A percentile compares a stretch with the other conserved stretches of the same genome.
These are phyloP conservation scores for Lipomyces oligophaga DNA, from an alignment of 805 yeast genomes.

Conservation along the genomic window DNA sequence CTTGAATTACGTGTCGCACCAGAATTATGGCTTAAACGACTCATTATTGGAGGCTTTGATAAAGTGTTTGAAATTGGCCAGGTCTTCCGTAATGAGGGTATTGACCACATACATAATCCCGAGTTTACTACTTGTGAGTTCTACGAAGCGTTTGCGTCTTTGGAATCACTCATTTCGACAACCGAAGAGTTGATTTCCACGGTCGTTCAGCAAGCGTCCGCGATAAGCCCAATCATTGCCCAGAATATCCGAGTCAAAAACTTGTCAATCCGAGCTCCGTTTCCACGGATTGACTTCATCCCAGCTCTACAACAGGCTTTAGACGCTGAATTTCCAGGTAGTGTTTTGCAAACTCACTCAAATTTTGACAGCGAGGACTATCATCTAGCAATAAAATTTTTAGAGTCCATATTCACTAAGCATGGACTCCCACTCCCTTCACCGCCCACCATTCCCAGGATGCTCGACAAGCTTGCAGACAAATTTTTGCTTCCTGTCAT, in stretches of 20 bases:
- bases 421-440: constrained; percentile 39
- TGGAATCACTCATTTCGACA: constrained; percentile 82
- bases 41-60: constrained; percentile 81
- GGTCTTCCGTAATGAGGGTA: constrained; percentile 89
- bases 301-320: constrained; percentile 56
- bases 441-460: constrained; percentile 46
- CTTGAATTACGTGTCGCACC: constrained; percentile 85
- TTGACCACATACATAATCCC: constrained; percentile 97
- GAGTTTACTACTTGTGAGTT: constrained; percentile 99
- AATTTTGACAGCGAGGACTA: constrained; percentile 37
- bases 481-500: constrained; percentile 64
- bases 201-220: constrained; percentile 35
- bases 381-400: constrained; percentile 30
- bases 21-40: constrained; percentile 84
- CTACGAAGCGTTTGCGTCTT: constrained; percentile 96
- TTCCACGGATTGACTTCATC: constrained; percentile 58
- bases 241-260: not conserved
- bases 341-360: constrained; percentile 1
- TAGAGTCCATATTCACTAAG: constrained; percentile 43
- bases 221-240: constrained; percentile 3
- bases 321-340: constrained; percentile 48
- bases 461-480: constrained; percentile 62
- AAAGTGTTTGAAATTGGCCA: constrained; percentile 82
- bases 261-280: constrained; percentile 28
- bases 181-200: constrained; percentile 58